phyloP scores from a whole-genome alignment of 805 yeast species.

The Ogataea paradorogensis region DNA sequence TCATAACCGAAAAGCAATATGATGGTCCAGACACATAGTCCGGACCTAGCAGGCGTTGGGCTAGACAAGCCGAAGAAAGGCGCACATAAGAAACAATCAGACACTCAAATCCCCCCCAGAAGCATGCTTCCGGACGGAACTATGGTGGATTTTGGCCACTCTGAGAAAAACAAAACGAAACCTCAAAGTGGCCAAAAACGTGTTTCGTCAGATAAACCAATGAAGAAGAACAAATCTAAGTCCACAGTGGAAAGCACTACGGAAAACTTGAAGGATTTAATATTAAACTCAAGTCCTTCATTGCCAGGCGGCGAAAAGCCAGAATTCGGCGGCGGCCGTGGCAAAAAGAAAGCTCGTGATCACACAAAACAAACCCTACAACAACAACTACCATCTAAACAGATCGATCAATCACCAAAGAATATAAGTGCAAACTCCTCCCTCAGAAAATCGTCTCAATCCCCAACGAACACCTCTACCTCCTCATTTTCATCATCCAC shows the following conservation, averaged over 20 bases:
- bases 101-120: constrained; percentile 30
- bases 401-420: not conserved
- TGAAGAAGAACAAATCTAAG: constrained; percentile 18
- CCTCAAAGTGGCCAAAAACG: constrained; percentile 12
- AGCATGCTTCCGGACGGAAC: constrained; percentile 31
- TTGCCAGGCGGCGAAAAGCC: constrained; percentile 24
- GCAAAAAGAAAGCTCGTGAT: constrained; percentile 6
- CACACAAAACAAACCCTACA: constrained; percentile 9
- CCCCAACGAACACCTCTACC: constrained; percentile 15
- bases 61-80: constrained; percentile 35
- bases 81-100: constrained; percentile 20
- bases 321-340: constrained; percentile 20
- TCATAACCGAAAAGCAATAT: constrained; percentile 6
- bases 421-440: constrained; percentile 17
- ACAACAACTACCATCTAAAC: not conserved
- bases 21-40: constrained; percentile 11
- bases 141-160: constrained; percentile 27
- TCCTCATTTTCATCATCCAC: constrained; percentile 13
- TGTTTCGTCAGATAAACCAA: constrained; percentile 11
- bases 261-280: constrained; percentile 20
- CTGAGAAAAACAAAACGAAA: constrained; percentile 15
- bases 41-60: constrained; percentile 3
- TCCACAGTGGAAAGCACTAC: constrained; percentile 24
- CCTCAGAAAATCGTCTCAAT: constrained; percentile 10
- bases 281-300: constrained; percentile 19